Base-by-base conservation (phyloP, 192 early-diverging fungal genomes). In the Backusella psychrophila region DNA sequence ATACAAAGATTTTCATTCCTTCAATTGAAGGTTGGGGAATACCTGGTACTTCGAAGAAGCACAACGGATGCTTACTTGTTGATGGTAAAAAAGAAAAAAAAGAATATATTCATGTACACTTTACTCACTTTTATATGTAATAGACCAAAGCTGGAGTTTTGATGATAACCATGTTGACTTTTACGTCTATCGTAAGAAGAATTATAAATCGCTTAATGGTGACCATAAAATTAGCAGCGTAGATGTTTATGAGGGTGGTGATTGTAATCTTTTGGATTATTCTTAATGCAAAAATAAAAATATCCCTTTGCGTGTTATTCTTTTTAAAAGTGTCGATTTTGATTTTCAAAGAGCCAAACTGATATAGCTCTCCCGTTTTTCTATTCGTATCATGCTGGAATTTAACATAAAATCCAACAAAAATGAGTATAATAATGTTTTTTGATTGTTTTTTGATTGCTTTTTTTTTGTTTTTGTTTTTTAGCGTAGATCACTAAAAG, bases 251-350 rank as follows among this genome's bases (percentile, higher is more conserved):
- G 81, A 78, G 33, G 81, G 81, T 66, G 81, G 81, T 14, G 76
- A 75, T 52, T 82, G 81, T 65, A 63, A 78, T 29, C 36, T 82
- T 17, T 59, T 79, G 6, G 73, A 78, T 35, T 82, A 82, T 53
- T 1, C 72, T 53, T 82, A 74, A 78, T 91, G 87, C 33, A n/a
- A 68, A 75, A 35, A 89, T 78, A 6, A 81, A 75, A 21, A 89
- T 80, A 41, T 87, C 84, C 67, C 38, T 12, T 39, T 39, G 7
- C 9, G 38, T 11, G 38, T 39, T 39, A 12, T 39, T 39, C 38
- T 8, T 39, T 39, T 39, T 8, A 11, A 39, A 39, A 12, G 38
- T 39, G 38, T 39, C 11, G 2, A 11, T 39, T 39, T 39, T 11
- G 38, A 39, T 39, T 39, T 12, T 12, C 7, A 39, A 39, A 39